Base-by-base conservation (phyloP, 805 yeast species). In the Candida stauntonica region DNA sequence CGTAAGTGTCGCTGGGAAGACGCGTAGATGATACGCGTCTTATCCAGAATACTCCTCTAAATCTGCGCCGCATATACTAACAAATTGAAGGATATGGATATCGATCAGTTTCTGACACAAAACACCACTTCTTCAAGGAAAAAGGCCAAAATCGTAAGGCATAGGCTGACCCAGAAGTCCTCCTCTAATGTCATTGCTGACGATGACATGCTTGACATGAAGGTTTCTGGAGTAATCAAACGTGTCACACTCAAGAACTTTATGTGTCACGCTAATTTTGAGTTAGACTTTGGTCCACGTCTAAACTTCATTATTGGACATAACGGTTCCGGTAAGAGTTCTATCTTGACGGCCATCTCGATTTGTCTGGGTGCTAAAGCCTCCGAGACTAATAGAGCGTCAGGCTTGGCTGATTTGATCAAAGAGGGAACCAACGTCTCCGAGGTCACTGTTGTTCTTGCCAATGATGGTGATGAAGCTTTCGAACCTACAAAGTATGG, bases 261-360 rank as follows among this genome's bases (percentile, higher is more conserved):
- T 58, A 87, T 87, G 96, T 87, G 95, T 48, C 99, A 93, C 56
- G 81, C 77, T 33, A 76, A 85, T 39, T 86, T 93, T 52, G 79
- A 77, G 39, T 62, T 93, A 7, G 73, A 71, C 3, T 70, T 89
- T 23, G 93, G 93, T 2, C 88, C 91, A 0, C 76, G 80, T 38
- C 69, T 89, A 49, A 89, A 89, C 58, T 84, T 89, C 55, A 86
- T 89, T 40, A 81, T 86, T 28, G 98, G 98, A 16, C 70, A 82
- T 40, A 89, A 89, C 54, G 98, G 98, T 3, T 79, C 89, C 27
- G 98, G 98, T 21, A 89, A 89, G 55, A 76, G 86, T 55, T 95
- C 97, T 1, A 73, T 89, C 15, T 63, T 89, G 42, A 87, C 96
- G 0, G 96, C 95, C 1, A 77, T 89, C 2, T 78, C 89, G 7